Evolutionary conservation across 345 rosid genomes (phyloP).

Genomic region (Gossypium ekmanianum): DNA sequence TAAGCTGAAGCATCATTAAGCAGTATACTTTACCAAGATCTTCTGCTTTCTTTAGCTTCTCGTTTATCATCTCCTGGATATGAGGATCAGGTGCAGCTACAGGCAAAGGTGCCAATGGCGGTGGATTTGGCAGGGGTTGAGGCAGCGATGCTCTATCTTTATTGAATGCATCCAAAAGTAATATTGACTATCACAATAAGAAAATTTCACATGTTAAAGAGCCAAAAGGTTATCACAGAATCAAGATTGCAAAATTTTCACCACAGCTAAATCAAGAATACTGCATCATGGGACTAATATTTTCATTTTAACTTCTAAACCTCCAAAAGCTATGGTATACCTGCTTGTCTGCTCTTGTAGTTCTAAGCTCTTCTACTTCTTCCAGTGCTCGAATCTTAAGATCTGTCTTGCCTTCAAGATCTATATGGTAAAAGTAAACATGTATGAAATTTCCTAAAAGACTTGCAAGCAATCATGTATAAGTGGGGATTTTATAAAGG

Average conservation of each 20-base stretch:
- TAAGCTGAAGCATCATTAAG: not conserved
- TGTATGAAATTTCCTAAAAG: not conserved
- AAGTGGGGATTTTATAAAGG: not conserved
- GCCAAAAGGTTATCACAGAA: conserved; percentile 1
- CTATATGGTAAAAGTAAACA: conserved; percentile 33
- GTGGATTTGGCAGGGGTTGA: conserved; percentile 74
- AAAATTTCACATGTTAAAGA: conserved; percentile 7
- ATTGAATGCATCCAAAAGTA: conserved; percentile 96
- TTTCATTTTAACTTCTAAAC: not conserved
- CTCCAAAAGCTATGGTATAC: conserved; percentile 29
- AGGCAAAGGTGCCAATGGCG: conserved; percentile 64
- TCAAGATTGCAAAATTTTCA: not conserved
- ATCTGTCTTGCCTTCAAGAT: conserved; percentile 93
- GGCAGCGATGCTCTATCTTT: conserved; percentile 97
- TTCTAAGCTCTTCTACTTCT: conserved; percentile 88
- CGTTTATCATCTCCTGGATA: conserved; percentile 97
- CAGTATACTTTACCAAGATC: conserved; percentile 62
- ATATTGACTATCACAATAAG: conserved; percentile 57
- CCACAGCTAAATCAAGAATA: conserved; percentile 10
- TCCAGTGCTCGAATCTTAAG: conserved; percentile 84
- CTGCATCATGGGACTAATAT: not conserved
- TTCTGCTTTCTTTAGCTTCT: conserved; percentile 96
- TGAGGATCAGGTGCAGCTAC: conserved; percentile 76
- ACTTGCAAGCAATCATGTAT: not conserved
- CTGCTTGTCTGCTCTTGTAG: conserved; percentile 92